A percentile compares a stretch with the other conserved stretches of the same genome.
Conservation (phyloP, 2,329 filamentous ascomycete genomes). For the Trichoderma endophyticum region DNA sequence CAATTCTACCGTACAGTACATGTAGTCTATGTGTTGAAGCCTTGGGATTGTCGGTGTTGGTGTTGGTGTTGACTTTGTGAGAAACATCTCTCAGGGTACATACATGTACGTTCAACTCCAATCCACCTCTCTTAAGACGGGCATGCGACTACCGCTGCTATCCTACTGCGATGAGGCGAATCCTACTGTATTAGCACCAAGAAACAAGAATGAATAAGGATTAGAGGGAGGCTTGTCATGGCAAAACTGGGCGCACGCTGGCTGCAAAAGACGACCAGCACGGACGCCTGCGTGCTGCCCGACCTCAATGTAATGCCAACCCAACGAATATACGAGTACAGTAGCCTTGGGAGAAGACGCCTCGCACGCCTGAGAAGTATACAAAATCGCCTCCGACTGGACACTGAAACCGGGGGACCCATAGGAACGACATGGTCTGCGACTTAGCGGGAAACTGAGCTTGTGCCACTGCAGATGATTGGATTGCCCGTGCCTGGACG, state of each 20-base stretch:
- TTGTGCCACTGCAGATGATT: slow-evolving; percentile 14
- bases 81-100: background rate
- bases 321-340: background rate
- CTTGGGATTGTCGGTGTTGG: background rate
- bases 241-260: background rate
- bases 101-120: background rate
- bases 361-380: slow-evolving; percentile 13
- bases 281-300: slow-evolving; percentile 17
- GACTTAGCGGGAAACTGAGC: slow-evolving; percentile 18
- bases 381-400: slow-evolving; percentile 1
- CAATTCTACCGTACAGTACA: background rate
- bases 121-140: background rate
- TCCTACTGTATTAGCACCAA: background rate
- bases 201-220: background rate
- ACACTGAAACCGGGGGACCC: slow-evolving; percentile 15
- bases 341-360: slow-evolving; percentile 5
- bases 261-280: slow-evolving; percentile 2
- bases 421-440: slow-evolving; percentile 5
- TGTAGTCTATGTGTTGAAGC: background rate
- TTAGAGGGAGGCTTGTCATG: background rate
- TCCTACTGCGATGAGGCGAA: background rate
- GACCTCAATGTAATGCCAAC: slow-evolving; percentile 18
- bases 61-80: background rate
- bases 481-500: slow-evolving; percentile 6
- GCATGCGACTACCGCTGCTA: background rate